phyloP scores from a whole-genome alignment of 768 basidiomycete genomes.

The Ramaria sp. region DNA sequence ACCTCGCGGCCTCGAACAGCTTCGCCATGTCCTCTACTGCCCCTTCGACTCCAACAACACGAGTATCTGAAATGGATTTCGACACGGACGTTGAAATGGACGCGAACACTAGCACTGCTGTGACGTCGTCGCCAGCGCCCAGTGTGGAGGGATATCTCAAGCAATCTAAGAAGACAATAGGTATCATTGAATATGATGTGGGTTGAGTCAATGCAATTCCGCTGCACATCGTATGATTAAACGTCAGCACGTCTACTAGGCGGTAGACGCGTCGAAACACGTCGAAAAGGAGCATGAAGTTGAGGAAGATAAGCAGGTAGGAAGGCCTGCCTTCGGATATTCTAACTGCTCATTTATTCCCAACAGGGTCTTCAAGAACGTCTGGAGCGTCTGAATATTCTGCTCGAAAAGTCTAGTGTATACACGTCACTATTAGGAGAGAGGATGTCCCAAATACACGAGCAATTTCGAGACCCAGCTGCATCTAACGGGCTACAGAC shows the following conservation, averaged over 20 bases:
- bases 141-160: not conserved
- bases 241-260: not conserved
- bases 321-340: not conserved
- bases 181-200: not conserved
- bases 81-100: not conserved
- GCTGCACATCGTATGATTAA: not conserved
- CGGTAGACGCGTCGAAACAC: not conserved
- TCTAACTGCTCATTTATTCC: no score
- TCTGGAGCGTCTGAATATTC: constrained; percentile 43
- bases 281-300: not conserved
- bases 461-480: constrained; percentile 12
- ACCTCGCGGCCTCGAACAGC: not conserved
- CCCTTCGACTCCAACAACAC: not conserved
- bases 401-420: constrained; percentile 68
- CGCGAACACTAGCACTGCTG: not conserved
- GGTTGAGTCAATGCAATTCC: not conserved
- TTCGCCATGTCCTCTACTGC: not conserved
- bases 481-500: constrained; percentile 13
- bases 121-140: constrained; percentile 4
- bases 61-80: not conserved
- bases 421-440: constrained; percentile 62
- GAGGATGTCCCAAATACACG: constrained; percentile 54
- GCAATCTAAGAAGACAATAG: not conserved
- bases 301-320: not conserved
- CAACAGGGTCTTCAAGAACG: constrained; percentile 38